Evolutionary conservation across 2,329 filamentous ascomycete species (phyloP), one percentile per base, ranked within the genome.

Genomic region (Fusarium ambrosium): DNA sequence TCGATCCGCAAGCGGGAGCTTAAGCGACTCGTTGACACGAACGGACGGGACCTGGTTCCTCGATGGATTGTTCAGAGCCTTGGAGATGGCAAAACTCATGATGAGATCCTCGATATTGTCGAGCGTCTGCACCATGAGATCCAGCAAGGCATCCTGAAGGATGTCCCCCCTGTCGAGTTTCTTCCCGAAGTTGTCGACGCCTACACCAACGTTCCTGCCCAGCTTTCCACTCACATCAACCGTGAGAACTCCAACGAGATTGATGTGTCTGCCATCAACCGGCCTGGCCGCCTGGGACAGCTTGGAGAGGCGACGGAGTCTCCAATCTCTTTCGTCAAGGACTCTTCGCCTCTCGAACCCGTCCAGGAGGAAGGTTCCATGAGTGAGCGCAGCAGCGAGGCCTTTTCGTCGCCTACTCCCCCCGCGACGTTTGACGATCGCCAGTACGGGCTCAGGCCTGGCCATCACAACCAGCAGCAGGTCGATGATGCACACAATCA

Each of bases 1-100:
- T 87, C 87, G 7, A 86, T 92, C 58, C 87, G 92, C 53, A 92
- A 92, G 82, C 89, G 92, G 16, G 92, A 93, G 79, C 86, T 90
- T 77, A 86, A 88, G 75, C 87, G 91, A 6, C 82, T 91, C 9
- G 81, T 83, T 14, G 82, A 82, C 32, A 82, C 62, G 9, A 77
- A 72, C 48, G 73, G 72, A 22, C 75, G 76, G 32, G 75, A 78
- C 45, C 71, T 72, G 41, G 64, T 79, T 27, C 77, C 77, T 41
- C 13, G 78, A 81, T 90, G 89, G 88, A 83, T 90, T 6, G 82
- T 86, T 27, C 79, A 82, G 18, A 83, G 82, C 55, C 85, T 87
- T 24, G 84, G 85, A 18, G 81, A 84, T 20, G 86, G 85, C 45
- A 89, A 89, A 75, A 83, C 81, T 11, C 88, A 89, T 0, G 77